phyloP scores from a whole-genome alignment of 495 filamentous ascomycete species.

The Podospora didyma region DNA sequence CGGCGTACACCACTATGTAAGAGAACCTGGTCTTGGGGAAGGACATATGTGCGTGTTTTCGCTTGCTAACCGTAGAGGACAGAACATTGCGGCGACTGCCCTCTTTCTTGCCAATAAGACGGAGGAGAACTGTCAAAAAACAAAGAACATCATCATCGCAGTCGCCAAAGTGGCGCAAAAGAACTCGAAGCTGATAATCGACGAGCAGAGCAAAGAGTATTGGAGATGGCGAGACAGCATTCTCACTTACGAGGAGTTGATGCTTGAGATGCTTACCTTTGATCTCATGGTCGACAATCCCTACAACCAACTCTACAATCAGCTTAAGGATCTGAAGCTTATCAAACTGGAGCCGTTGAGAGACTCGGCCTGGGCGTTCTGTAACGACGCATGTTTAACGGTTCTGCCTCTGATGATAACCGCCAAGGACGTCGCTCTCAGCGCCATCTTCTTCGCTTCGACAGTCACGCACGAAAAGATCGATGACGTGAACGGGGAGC shows the following conservation, averaged over 20 bases:
- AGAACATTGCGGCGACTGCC: constrained; percentile 80
- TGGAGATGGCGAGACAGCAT: constrained; percentile 97
- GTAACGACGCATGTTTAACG: constrained; percentile 84
- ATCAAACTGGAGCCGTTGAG: constrained; percentile 71
- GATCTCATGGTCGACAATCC: constrained; percentile 85
- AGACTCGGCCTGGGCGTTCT: constrained; percentile 84
- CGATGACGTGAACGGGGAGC: constrained; percentile 67
- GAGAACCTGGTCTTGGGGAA: constrained; percentile 23
- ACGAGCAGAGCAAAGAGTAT: constrained; percentile 94
- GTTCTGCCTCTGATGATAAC: constrained; percentile 78
- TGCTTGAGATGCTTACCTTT: constrained; percentile 90
- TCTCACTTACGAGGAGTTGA: constrained; percentile 80
- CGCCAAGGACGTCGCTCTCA: constrained; percentile 74
- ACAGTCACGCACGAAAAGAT: constrained; percentile 65
- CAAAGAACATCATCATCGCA: constrained; percentile 85
- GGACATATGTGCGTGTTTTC: background rate
- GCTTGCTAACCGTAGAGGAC: constrained; percentile 1
- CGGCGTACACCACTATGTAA: constrained; percentile 79
- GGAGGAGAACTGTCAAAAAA: constrained; percentile 91
- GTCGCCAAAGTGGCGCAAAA: constrained; percentile 95
- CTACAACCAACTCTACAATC: constrained; percentile 74
- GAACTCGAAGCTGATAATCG: constrained; percentile 76
- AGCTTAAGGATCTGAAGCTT: constrained; percentile 63
- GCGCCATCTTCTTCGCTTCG: constrained; percentile 80
- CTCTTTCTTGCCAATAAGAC: constrained; percentile 95